Conservation (phyloP, 2,329 filamentous ascomycete species). For the Colletotrichum abscissum region DNA sequence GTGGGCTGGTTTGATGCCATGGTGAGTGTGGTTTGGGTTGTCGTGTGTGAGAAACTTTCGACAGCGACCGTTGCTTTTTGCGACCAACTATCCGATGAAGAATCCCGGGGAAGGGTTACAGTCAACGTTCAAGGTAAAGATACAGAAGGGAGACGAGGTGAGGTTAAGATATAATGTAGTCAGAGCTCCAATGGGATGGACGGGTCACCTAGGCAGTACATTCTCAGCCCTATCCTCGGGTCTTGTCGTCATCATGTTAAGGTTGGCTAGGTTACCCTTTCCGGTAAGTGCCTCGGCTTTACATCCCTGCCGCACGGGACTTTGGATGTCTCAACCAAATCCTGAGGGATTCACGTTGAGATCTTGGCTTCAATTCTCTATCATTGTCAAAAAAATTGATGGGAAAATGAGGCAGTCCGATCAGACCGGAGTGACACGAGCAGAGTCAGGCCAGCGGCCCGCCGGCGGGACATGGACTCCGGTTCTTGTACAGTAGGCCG, state of each 20-base stretch:
- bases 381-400: background rate
- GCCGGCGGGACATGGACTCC: background rate
- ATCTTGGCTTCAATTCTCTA: background rate
- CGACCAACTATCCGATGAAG: background rate
- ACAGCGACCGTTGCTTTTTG: background rate
- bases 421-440: background rate
- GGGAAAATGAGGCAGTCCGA: too few species aligned
- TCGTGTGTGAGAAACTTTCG: background rate
- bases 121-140: background rate
- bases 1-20: conserved; percentile 43
- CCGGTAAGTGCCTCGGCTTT: conserved; percentile 20
- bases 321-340: background rate
- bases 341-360: background rate
- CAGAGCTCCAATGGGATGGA: conserved; percentile 17
- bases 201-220: conserved; percentile 15
- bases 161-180: conserved; percentile 20
- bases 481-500: background rate
- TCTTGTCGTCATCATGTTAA: conserved; percentile 18
- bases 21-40: background rate
- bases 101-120: background rate
- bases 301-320: background rate
- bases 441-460: background rate
- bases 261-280: conserved; percentile 16
- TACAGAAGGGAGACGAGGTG: background rate
- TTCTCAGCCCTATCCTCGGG: conserved; percentile 20